A percentile compares a stretch with the other conserved stretches of the same genome.
These are phyloP conservation scores for Biscogniauxia sp. DNA, from an alignment of 2,329 filamentous ascomycete genomes.

Conservation along the genomic window DNA sequence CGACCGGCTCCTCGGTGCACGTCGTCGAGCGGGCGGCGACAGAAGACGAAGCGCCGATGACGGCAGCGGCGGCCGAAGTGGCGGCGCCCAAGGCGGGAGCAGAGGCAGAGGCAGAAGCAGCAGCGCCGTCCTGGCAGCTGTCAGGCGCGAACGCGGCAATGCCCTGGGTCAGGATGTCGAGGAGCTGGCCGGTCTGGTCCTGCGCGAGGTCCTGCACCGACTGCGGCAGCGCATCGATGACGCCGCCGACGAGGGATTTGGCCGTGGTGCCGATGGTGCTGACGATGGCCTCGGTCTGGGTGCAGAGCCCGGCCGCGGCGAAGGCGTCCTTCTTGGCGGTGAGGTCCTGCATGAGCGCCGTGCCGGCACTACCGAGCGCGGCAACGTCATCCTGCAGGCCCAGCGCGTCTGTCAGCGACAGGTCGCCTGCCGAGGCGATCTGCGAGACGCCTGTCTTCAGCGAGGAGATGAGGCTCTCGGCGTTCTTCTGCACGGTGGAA, in stretches of 20 bases:
- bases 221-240: slow-evolving; percentile 20
- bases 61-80: background rate
- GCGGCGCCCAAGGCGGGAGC: background rate
- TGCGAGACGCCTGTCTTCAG: slow-evolving; percentile 20
- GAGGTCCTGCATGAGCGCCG: slow-evolving; percentile 19
- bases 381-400: slow-evolving; percentile 15
- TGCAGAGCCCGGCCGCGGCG: slow-evolving; percentile 21
- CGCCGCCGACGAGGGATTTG: slow-evolving; percentile 17
- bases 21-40: background rate
- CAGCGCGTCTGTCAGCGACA: slow-evolving; percentile 16
- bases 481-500: slow-evolving; percentile 21
- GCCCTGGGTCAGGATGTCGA: slow-evolving; percentile 14
- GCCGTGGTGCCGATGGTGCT: slow-evolving; percentile 13
- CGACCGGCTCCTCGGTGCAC: slow-evolving; percentile 1
- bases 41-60: background rate
- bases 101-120: background rate
- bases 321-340: slow-evolving; percentile 22
- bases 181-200: slow-evolving; percentile 10
- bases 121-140: slow-evolving; percentile 16
- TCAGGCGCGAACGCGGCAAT: slow-evolving; percentile 12
- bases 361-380: slow-evolving; percentile 8
- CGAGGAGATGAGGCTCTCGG: slow-evolving; percentile 20
- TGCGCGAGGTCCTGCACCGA: slow-evolving; percentile 13
- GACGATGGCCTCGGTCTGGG: slow-evolving; percentile 9
- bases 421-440: slow-evolving; percentile 8